phyloP scores from a whole-genome alignment of 2,329 filamentous ascomycete species.

The Alternaria sp. region DNA sequence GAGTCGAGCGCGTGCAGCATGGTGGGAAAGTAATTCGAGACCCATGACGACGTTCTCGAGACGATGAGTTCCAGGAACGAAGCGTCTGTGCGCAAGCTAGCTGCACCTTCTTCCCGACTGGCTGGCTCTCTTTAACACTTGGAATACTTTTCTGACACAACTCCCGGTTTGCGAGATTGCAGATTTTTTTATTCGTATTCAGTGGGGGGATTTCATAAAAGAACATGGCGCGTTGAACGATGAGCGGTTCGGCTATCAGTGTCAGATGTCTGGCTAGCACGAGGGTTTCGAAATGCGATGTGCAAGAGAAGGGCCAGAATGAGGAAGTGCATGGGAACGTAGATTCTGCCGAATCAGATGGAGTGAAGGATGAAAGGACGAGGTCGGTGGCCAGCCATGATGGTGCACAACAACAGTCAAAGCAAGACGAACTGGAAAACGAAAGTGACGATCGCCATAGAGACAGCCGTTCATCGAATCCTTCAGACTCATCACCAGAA shows the following conservation, averaged over 20 bases:
- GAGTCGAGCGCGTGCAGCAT: constrained; percentile 46
- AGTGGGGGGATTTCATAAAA: not conserved
- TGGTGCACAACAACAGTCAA: not conserved
- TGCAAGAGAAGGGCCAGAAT: constrained; percentile 4
- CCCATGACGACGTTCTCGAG: constrained; percentile 10
- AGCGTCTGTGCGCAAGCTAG: constrained; percentile 37
- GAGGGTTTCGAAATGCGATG: constrained; percentile 4
- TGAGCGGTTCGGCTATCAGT: constrained; percentile 24
- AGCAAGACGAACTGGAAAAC: not conserved
- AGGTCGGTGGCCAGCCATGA: not conserved
- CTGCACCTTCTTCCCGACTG: not conserved
- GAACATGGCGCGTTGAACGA: constrained; percentile 16
- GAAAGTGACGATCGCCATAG: not conserved
- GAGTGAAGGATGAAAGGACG: not conserved
- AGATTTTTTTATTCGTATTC: too few species aligned
- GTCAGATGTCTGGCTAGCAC: constrained; percentile 36
- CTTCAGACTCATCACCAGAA: constrained; percentile 7
- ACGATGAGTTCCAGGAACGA: constrained; percentile 1
- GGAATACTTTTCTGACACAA: not conserved
- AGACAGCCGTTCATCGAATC: not conserved
- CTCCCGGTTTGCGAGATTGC: not conserved
- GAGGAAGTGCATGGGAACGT: not conserved
- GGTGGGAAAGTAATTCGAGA: constrained; percentile 15
- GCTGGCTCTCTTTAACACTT: not conserved
- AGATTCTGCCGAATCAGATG: not conserved